phyloP scores from a whole-genome alignment of 1,284 basidiomycete species.

The Naganishia liquefaciens region DNA sequence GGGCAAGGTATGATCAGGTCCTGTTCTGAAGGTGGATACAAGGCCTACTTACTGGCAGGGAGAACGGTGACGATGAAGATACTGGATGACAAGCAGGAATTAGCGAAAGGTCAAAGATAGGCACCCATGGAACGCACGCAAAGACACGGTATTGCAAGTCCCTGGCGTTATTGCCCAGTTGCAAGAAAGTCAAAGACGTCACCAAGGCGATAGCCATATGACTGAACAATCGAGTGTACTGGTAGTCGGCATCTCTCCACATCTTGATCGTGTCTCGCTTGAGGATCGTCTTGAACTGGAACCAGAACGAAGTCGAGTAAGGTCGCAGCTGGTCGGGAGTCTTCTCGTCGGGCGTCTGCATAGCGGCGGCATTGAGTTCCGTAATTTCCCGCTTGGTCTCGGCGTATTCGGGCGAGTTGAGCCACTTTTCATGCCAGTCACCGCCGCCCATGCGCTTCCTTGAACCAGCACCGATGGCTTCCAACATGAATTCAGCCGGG shows the following conservation, averaged over 20 bases:
- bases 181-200: slow-evolving; percentile 80
- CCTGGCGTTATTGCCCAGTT: slow-evolving; percentile 66
- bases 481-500: slow-evolving; percentile 58
- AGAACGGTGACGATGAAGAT: slow-evolving; percentile 51
- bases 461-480: slow-evolving; percentile 73
- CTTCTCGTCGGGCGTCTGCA: slow-evolving; percentile 49
- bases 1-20: slow-evolving; percentile 40
- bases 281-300: slow-evolving; percentile 75
- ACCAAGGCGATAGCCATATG: slow-evolving; percentile 74
- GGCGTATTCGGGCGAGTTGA: slow-evolving; percentile 56
- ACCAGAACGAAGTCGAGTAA: slow-evolving; percentile 69
- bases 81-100: slow-evolving; percentile 29
- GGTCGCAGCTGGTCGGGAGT: slow-evolving; percentile 39
- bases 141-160: slow-evolving; percentile 84
- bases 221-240: slow-evolving; percentile 76
- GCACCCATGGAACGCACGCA: slow-evolving; percentile 55
- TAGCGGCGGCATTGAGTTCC: slow-evolving; percentile 55
- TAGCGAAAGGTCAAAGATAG: not conserved
- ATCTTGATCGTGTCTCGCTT: slow-evolving; percentile 71
- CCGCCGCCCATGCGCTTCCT: slow-evolving; percentile 64
- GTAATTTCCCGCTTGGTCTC: slow-evolving; percentile 53
- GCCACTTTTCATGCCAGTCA: slow-evolving; percentile 78
- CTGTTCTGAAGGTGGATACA: not conserved
- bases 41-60: slow-evolving; percentile 31
- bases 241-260: slow-evolving; percentile 71